These are phyloP conservation scores for Boletus huronensis DNA, from an alignment of 768 basidiomycete genomes.

Conservation along the genomic window DNA sequence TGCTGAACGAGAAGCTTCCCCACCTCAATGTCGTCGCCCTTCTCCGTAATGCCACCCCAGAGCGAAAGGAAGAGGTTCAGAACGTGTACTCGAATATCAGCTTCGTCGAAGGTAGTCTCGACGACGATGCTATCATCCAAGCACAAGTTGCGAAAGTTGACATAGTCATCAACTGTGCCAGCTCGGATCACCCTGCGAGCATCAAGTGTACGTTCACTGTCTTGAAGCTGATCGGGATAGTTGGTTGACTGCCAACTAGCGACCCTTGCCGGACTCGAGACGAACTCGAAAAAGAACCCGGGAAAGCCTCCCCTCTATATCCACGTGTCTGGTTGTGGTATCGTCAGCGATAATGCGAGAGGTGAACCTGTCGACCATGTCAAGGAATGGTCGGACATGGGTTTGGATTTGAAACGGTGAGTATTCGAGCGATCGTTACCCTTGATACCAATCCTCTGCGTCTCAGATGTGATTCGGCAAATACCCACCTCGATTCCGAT, in stretches of 20 bases:
- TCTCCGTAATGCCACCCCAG: slow-evolving; percentile 32
- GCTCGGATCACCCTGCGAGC: slow-evolving; percentile 37
- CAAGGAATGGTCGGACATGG: slow-evolving; percentile 37
- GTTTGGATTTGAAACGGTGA: slow-evolving; percentile 31
- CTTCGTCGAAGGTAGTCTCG: slow-evolving; percentile 38
- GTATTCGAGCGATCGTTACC: slow-evolving; percentile 4
- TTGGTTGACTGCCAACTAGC: slow-evolving; percentile 22
- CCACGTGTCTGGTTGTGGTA: slow-evolving; percentile 41
- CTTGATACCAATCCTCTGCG: not conserved
- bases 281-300: slow-evolving; percentile 33
- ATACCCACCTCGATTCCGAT: slow-evolving; percentile 33
- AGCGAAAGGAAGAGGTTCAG: slow-evolving; percentile 31
- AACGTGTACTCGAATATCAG: slow-evolving; percentile 33
- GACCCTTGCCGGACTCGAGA: slow-evolving; percentile 38
- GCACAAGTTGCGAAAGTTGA: slow-evolving; percentile 35
- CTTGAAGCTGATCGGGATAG: not conserved
- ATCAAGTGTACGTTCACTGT: slow-evolving; percentile 28
- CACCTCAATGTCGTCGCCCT: slow-evolving; percentile 36
- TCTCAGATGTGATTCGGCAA: slow-evolving; percentile 27
- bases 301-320: slow-evolving; percentile 42
- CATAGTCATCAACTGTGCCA: slow-evolving; percentile 41
- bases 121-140: slow-evolving; percentile 35
- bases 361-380: slow-evolving; percentile 36
- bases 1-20: slow-evolving; percentile 33
- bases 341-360: slow-evolving; percentile 39